Evolutionary conservation across 1,284 basidiomycete species (phyloP), one percentile per base, ranked within the genome.

Genomic region (Vanrija sp.): DNA sequence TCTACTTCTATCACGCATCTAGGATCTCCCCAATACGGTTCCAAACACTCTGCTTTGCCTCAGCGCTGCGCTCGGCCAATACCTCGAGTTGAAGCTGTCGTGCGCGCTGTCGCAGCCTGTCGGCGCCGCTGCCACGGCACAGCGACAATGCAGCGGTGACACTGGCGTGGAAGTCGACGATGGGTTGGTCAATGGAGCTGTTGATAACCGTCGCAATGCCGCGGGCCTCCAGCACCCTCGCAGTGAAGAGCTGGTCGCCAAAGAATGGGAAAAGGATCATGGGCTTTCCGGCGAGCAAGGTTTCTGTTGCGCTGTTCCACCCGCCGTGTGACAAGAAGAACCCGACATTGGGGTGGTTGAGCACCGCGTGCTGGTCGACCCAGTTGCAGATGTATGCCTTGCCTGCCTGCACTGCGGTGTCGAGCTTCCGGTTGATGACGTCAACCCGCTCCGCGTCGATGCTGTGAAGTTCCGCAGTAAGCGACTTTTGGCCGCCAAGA

Each of bases 211-310:
- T 40, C 18, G 38, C 38, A 18, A 40, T 14, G 14, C 38, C 38
- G 3, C 18, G 38, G 5, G 16, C 38, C 38, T 40, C 38, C 21
- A 47, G 5, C 21, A 39, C 39, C 25, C 21, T 43, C 14, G 49
- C 42, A 16, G 18, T 40, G 43, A 48, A 23, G 9, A 26, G 7
- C 49, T 46, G 49, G 38, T 55, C 43, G 38, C 28, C 34, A 21
- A 51, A 23, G 26, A 44, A 28, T 6, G 54, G 54, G 48, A 49
- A 55, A 14, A 43, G 34, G 38, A 55, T 55, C 47, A 55, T 44
- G 14, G 54, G 54, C 29, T 45, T 23, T 3, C 43, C 43, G 23
- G 25, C 15, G 43, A 51, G 16, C 8, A 55, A 29, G 12, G 47
- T n/a, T 23, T 55, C 54, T 21, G 19, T 38, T 43, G 34, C 28